Evolutionary conservation across 805 yeast genomes (phyloP).

Genomic region (Suhomyces vadensis): DNA sequence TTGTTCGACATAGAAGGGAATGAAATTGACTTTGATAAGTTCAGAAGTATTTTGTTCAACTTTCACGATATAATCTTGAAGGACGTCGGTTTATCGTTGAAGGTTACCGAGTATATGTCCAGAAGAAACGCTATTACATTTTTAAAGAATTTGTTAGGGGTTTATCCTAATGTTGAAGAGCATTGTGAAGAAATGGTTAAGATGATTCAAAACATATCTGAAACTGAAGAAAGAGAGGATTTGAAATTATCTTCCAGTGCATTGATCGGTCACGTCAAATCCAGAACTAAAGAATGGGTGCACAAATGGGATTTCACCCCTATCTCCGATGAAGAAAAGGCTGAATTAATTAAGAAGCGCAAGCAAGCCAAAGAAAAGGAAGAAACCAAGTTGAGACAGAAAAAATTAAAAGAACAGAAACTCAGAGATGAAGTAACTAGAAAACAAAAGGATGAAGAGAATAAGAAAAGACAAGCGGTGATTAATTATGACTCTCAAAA

Average conservation of each 20-base stretch:
- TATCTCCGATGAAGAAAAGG: slow-evolving; percentile 45
- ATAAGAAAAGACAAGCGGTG: slow-evolving; percentile 10
- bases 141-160: slow-evolving; percentile 61
- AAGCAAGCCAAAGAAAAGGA: slow-evolving; percentile 17
- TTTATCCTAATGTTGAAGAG: slow-evolving; percentile 67
- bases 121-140: slow-evolving; percentile 79
- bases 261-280: slow-evolving; percentile 61
- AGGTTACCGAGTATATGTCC: slow-evolving; percentile 66
- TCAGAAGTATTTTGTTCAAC: slow-evolving; percentile 44
- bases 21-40: slow-evolving; percentile 27
- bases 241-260: slow-evolving; percentile 76
- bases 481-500: slow-evolving; percentile 14
- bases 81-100: slow-evolving; percentile 45
- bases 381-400: slow-evolving; percentile 16
- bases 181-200: slow-evolving; percentile 58
- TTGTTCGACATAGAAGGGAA: slow-evolving; percentile 2
- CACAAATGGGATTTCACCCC: slow-evolving; percentile 58
- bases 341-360: slow-evolving; percentile 23
- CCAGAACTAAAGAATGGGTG: slow-evolving; percentile 53
- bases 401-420: slow-evolving; percentile 15
- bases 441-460: slow-evolving; percentile 10
- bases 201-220: slow-evolving; percentile 48
- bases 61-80: slow-evolving; percentile 57
- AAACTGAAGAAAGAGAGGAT: slow-evolving; percentile 71
- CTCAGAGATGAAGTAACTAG: slow-evolving; percentile 9